Evolutionary conservation across 2,329 filamentous ascomycete species (phyloP), one percentile per base, ranked within the genome.

Genomic region (Paraphaeosphaeria minitans): DNA sequence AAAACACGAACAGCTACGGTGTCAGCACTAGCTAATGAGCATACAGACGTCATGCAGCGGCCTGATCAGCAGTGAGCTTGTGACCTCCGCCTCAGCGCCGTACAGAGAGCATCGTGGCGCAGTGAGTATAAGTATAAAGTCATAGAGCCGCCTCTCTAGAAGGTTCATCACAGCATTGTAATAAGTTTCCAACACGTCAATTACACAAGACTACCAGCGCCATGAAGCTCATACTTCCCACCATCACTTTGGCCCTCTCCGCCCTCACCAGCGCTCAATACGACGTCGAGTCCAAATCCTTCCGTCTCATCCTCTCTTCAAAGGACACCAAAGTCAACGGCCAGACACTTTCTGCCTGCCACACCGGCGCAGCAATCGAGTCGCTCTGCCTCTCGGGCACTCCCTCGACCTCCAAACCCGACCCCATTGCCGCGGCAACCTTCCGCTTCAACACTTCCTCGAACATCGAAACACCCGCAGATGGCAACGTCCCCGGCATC

Each of bases 311-410:
- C 45, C 58, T 82, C 41, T 53, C 69, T 35, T 80, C 79, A 22
- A 51, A 67, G 1, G 77, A 81, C 57, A 60, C 65, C 5, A 71
- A 73, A 1, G 61, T 78, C 54, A 75, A 82, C 50, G 77, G 77
- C 55, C 48, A 67, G 13, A 69, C 72, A 7, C 75, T 83, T 16
- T 66, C 65, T 5, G 67, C 81, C 56, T 83, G 81, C 69, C 81
- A 83, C 65, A 74, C 77, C 58, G 81, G 81, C 31, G 81, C 81
- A 21, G 81, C 76, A 4, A 81, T 83, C 54, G 80, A 82, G 65
- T 76, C 72, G 12, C 77, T 83, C 55, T 83, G 81, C 61, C 60
- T 80, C 19, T 65, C 66, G 58, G 64, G 49, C 58, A 66, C 45
- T 35, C 56, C 51, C 50, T 60, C 64, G 1, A 56, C 58, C 1